Conservation (phyloP, 345 rosid species). For the Arabis hirsuta region DNA sequence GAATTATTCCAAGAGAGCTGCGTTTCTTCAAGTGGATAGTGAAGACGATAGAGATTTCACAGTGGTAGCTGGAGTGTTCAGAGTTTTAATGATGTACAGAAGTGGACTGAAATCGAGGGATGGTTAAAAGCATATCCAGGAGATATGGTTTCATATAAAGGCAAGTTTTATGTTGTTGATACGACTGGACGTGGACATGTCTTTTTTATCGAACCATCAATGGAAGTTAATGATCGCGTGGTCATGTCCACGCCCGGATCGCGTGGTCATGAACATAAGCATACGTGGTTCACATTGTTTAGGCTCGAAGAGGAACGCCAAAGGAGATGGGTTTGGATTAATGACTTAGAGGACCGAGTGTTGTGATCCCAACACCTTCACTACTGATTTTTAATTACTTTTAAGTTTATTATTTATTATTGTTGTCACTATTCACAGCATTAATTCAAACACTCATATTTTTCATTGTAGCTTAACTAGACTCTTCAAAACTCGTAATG, state of each 20-base stretch:
- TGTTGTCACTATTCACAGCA: no score
- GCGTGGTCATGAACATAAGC: background rate
- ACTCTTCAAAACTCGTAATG: no score
- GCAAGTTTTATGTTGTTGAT: constrained; percentile 28
- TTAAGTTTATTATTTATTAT: no score
- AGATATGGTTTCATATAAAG: constrained; percentile 13
- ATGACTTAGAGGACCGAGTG: background rate
- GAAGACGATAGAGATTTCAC: background rate
- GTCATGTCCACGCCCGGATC: background rate
- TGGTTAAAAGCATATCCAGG: background rate
- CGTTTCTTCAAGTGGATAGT: constrained; percentile 1
- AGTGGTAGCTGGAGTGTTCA: background rate
- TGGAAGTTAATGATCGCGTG: background rate
- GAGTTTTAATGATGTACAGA: constrained; percentile 2
- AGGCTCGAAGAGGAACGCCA: constrained; percentile 9
- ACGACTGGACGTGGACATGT: background rate
- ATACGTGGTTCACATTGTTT: constrained; percentile 14
- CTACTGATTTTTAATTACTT: no score
- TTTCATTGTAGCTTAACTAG: no score
- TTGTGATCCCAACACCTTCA: background rate
- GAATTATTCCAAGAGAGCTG: background rate
- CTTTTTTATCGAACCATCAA: background rate
- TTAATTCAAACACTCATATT: no score
- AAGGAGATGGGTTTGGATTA: background rate
- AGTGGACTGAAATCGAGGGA: background rate